Percentiles rank a stretch among this genome's conserved stretches.
Evolutionary conservation across 169 alveolate genomes (phyloP).

Genomic region (Cystoisospora suis): DNA sequence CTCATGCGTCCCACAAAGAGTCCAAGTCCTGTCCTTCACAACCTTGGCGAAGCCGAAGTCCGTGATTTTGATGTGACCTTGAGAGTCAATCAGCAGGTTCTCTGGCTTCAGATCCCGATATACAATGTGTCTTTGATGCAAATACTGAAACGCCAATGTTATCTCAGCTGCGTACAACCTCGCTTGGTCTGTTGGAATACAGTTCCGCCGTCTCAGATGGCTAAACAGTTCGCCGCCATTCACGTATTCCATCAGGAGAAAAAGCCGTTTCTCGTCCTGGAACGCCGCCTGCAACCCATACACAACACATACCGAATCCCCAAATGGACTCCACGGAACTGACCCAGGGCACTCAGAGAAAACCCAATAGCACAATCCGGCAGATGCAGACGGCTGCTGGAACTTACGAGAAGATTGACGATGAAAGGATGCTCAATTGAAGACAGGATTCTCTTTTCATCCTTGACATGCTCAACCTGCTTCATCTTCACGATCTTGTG

Average conservation of each 20-base stretch:
- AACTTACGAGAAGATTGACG: conserved; percentile 79
- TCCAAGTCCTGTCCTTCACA: conserved; percentile 94
- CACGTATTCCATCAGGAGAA: conserved; percentile 93
- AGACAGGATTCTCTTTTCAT: conserved; percentile 86
- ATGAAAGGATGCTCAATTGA: conserved; percentile 89
- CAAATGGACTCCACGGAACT: not conserved
- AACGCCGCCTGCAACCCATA: conserved; percentile 45
- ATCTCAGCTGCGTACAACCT: conserved; percentile 95
- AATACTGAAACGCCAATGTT: conserved; percentile 92
- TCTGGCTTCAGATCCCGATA: conserved; percentile 95
- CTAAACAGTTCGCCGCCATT: conserved; percentile 97
- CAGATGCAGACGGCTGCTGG: not conserved
- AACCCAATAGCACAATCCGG: not conserved
- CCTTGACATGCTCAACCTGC: conserved; percentile 89
- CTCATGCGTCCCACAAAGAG: conserved; percentile 99
- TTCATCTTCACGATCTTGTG: conserved; percentile 72
- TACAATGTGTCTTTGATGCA: conserved; percentile 85
- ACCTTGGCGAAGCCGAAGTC: conserved; percentile 99
- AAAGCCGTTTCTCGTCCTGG: conserved; percentile 89
- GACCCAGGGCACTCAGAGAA: not conserved
- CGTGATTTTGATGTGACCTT: conserved; percentile 95
- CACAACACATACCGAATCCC: not conserved
- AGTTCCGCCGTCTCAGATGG: conserved; percentile 83
- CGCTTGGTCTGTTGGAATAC: conserved; percentile 92
- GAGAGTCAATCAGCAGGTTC: conserved; percentile 93